A percentile compares a stretch with the other conserved stretches of the same genome.
Evolutionary conservation across 2,329 filamentous ascomycete genomes (phyloP).

Genomic region (Grosmannia serpens): DNA sequence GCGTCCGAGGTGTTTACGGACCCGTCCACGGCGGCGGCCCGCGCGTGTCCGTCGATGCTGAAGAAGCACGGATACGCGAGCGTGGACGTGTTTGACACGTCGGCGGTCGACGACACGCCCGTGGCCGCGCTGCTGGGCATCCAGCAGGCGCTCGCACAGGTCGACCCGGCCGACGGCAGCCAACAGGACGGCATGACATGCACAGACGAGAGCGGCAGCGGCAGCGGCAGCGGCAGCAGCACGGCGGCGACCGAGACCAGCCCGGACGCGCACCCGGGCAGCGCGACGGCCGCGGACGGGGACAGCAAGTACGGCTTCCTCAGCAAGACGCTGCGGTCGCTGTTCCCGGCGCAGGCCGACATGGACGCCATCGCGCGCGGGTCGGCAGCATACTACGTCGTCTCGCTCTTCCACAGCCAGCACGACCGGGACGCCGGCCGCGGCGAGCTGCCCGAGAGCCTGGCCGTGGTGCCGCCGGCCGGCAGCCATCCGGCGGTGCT

Average conservation of each 20-base stretch:
- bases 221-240: background rate
- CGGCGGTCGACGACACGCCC: slow-evolving; percentile 18
- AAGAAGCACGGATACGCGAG: slow-evolving; percentile 10
- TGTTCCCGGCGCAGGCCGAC: slow-evolving; percentile 24
- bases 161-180: background rate
- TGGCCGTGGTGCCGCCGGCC: slow-evolving; percentile 20
- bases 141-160: slow-evolving; percentile 9
- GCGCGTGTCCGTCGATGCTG: slow-evolving; percentile 5
- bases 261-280: background rate
- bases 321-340: slow-evolving; percentile 18
- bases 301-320: slow-evolving; percentile 21
- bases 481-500: slow-evolving; percentile 35
- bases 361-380: slow-evolving; percentile 19
- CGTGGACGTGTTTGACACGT: slow-evolving; percentile 18
- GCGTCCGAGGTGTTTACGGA: background rate
- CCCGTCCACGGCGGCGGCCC: slow-evolving; percentile 3
- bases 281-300: background rate
- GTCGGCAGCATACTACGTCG: slow-evolving; percentile 17
- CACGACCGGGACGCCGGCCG: slow-evolving; percentile 21
- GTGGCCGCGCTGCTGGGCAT: slow-evolving; percentile 19
- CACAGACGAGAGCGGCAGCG: background rate
- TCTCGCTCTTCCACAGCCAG: slow-evolving; percentile 19
- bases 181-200: background rate
- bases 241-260: background rate
- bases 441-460: slow-evolving; percentile 12